Evolutionary conservation across 345 rosid genomes (phyloP).

Genomic region (Acer yangbiense): DNA sequence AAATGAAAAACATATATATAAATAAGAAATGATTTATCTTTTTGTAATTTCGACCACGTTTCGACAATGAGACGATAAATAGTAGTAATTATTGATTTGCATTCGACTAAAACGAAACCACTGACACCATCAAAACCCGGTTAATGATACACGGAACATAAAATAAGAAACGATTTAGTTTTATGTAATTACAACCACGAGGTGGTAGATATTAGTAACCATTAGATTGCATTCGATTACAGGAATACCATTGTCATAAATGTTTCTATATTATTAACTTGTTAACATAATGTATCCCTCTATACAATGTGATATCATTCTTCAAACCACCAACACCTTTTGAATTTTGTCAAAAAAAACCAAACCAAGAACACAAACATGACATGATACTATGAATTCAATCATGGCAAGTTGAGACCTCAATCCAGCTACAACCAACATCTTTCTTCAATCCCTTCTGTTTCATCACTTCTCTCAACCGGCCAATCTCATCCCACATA

Average conservation of each 20-base stretch:
- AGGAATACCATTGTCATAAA: background rate
- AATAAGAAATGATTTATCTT: too few species aligned
- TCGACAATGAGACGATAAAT: too few species aligned
- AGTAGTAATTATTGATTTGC: too few species aligned
- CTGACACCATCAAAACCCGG: too few species aligned
- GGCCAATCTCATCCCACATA: conserved; percentile 55
- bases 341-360: background rate
- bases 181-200: too few species aligned
- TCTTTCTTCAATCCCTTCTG: conserved; percentile 47
- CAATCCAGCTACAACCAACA: conserved; percentile 56
- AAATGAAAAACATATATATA: too few species aligned
- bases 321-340: background rate
- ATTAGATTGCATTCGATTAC: background rate
- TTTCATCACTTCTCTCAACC: conserved; percentile 42
- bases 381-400: background rate
- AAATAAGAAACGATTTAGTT: too few species aligned
- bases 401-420: conserved; percentile 23
- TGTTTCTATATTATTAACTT: background rate
- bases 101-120: too few species aligned
- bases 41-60: too few species aligned
- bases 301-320: background rate
- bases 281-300: background rate
- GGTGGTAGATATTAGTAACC: too few species aligned
- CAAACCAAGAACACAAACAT: background rate
- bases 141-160: too few species aligned